phyloP scores from a whole-genome alignment of 2,329 filamentous ascomycete species.

The Passalora sequoiae region DNA sequence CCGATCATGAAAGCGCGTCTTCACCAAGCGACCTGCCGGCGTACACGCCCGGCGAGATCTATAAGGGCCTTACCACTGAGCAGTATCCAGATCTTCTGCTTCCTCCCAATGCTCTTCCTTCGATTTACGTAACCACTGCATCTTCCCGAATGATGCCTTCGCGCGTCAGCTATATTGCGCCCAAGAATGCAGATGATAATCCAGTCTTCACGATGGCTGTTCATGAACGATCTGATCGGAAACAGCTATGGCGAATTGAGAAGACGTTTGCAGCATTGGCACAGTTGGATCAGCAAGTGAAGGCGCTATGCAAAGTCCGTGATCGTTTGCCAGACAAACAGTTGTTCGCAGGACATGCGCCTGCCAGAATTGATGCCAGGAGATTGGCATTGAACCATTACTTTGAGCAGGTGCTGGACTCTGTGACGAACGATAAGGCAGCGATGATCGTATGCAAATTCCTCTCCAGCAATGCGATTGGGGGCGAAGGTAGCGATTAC shows the following conservation, averaged over 20 bases:
- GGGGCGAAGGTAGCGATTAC: conserved; percentile 46
- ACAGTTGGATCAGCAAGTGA: conserved; percentile 76
- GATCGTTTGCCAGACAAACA: conserved; percentile 76
- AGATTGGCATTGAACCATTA: conserved; percentile 76
- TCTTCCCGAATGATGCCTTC: conserved; percentile 95
- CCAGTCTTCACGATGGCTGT: conserved; percentile 89
- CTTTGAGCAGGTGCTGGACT: conserved; percentile 78
- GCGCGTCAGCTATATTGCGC: conserved; percentile 72
- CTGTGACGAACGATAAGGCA: conserved; percentile 68
- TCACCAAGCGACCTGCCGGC: conserved; percentile 23
- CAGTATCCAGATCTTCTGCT: conserved; percentile 82
- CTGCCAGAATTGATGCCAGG: conserved; percentile 85
- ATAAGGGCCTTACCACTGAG: conserved; percentile 72
- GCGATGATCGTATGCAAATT: conserved; percentile 83
- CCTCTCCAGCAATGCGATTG: conserved; percentile 63
- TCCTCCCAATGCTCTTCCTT: conserved; percentile 80
- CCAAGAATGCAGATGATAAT: conserved; percentile 80
- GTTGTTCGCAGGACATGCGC: conserved; percentile 86
- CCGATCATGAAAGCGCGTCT: conserved; percentile 26
- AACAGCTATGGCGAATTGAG: conserved; percentile 88
- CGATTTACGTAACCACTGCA: conserved; percentile 78
- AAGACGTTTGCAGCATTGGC: conserved; percentile 79
- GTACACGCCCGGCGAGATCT: conserved; percentile 50
- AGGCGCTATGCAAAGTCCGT: conserved; percentile 65
- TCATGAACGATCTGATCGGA: conserved; percentile 67